A percentile compares a stretch with the other conserved stretches of the same genome.
These are phyloP conservation scores for Copromyces sp. DNA, from an alignment of 495 filamentous ascomycete genomes.

Conservation along the genomic window DNA sequence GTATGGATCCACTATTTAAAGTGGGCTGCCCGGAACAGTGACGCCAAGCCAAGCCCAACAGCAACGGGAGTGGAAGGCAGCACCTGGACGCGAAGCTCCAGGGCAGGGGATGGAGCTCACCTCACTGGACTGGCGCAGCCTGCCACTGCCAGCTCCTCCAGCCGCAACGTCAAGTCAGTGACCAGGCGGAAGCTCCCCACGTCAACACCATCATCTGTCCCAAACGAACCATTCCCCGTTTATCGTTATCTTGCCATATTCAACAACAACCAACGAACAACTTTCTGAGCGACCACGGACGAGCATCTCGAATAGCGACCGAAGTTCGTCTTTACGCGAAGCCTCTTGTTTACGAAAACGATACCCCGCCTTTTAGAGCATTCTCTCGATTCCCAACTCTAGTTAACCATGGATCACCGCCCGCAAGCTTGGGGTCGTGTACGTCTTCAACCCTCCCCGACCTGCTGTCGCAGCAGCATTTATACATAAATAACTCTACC, in stretches of 20 bases:
- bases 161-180: conserved; percentile 20
- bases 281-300: neutral
- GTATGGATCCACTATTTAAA: neutral
- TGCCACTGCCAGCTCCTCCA: conserved; percentile 11
- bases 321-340: neutral
- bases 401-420: conserved; percentile 71
- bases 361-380: conserved; percentile 1
- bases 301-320: neutral
- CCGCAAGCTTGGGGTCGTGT: conserved; percentile 96
- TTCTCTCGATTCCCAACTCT: conserved; percentile 3
- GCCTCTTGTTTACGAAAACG: neutral
- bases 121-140: conserved; percentile 1
- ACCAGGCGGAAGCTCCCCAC: neutral
- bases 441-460: conserved; percentile 26
- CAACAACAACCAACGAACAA: neutral
- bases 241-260: neutral
- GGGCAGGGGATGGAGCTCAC: conserved; percentile 1
- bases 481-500: neutral
- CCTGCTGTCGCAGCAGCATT: neutral
- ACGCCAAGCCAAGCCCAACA: neutral
- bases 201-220: conserved; percentile 10
- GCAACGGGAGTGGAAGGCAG: conserved; percentile 18
- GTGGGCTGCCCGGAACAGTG: neutral
- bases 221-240: neutral
- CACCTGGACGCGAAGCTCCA: conserved; percentile 31